Evolutionary conservation across 2,329 filamentous ascomycete species (phyloP).

Genomic region (Claviceps fusiformis): DNA sequence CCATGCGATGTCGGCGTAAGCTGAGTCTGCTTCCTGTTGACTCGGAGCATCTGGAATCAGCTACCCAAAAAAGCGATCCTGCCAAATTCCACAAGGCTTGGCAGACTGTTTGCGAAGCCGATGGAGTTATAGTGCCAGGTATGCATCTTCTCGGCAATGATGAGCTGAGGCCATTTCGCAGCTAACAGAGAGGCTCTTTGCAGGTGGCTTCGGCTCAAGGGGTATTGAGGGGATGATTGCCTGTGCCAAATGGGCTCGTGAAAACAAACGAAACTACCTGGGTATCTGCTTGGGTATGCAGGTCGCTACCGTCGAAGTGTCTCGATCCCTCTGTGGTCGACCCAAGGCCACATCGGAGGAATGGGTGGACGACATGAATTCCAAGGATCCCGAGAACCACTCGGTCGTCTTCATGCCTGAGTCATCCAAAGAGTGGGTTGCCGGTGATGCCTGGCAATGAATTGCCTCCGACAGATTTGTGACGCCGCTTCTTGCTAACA

Average conservation of each 20-base stretch:
- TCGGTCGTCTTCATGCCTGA: slow-evolving; percentile 92
- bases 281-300: slow-evolving; percentile 92
- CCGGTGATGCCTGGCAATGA: too few relatives aligned
- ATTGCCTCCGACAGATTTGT: too few relatives aligned
- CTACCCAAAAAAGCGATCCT: slow-evolving; percentile 46
- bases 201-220: slow-evolving; percentile 64
- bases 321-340: slow-evolving; percentile 60
- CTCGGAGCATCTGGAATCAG: slow-evolving; percentile 65
- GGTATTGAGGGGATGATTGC: slow-evolving; percentile 85
- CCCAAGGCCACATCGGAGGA: slow-evolving; percentile 42
- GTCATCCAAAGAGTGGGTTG: slow-evolving; percentile 23
- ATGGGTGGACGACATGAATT: slow-evolving; percentile 20
- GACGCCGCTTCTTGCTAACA: neutral
- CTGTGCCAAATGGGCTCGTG: slow-evolving; percentile 75
- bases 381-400: slow-evolving; percentile 43
- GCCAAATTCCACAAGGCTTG: slow-evolving; percentile 59
- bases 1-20: slow-evolving; percentile 73
- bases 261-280: slow-evolving; percentile 67
- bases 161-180: neutral
- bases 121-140: slow-evolving; percentile 33
- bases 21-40: slow-evolving; percentile 77
- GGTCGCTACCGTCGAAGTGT: slow-evolving; percentile 79
- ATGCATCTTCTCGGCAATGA: neutral
- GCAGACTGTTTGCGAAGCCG: slow-evolving; percentile 60
- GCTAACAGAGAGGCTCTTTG: slow-evolving; percentile 1